Evolutionary conservation across 1,284 basidiomycete species (phyloP), one percentile per base, ranked within the genome.

Genomic region (Malassezia restricta): DNA sequence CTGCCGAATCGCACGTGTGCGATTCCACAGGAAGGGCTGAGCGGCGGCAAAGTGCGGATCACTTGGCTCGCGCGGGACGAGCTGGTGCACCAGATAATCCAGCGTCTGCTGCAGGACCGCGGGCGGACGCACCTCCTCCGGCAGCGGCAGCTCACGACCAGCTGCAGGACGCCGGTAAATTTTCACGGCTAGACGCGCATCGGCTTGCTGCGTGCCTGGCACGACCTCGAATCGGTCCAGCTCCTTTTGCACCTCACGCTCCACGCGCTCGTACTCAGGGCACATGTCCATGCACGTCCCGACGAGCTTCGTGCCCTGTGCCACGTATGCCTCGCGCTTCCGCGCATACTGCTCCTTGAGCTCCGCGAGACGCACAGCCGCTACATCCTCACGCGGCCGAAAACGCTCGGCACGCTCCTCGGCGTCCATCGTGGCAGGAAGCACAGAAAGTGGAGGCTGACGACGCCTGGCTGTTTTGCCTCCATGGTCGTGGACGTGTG

Each of bases 231-330:
- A 85, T 57, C 83, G 82, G 64, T 87, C 84, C 1, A 95, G 78
- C 65, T 90, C 87, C 68, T 87, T 86, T 66, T 92, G 87, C 54
- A 83, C 81, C 73, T 96, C 88, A 41, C 92, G 80, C 64, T 89
- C 81, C 71, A 92, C 89, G 17, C 85, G 79, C 75, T 98, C 92
- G 65, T 87, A 92, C 46, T 85, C 83, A 5, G 89, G 87, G 73
- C 92, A 96, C 89, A 96, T 95, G 58, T 86, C 84, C 75, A 79
- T 76, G 68, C 92, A 96, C 1, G 87, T 91, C 15, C 92, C 92
- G 11, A 86, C 80, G 65, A 96, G 83, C 30, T 84, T 85, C 49
- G 90, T 86, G 5, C 89, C 88, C 30, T 84, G 81, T 3, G 81
- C 78, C 54, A 92, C 87, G n/a, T 85, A 86, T 35, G 74, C 78